Base-by-base conservation (phyloP, 495 filamentous ascomycete genomes). In the Penicillium psychrofluorescens region DNA sequence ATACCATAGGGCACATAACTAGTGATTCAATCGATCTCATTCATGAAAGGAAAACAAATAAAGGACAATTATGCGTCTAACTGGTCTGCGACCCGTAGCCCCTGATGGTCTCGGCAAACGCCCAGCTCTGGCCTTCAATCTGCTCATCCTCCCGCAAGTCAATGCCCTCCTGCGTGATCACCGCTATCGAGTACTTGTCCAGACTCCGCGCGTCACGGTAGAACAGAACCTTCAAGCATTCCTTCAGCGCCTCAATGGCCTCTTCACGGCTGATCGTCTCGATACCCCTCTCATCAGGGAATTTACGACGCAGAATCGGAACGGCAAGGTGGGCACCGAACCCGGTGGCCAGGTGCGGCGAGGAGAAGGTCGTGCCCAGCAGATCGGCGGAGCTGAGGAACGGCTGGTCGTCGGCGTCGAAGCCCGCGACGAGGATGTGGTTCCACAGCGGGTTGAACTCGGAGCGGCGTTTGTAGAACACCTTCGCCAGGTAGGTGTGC, bases 371-470 rank as follows among this genome's bases (percentile, higher is more conserved):
- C 13, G 92, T 97, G 51, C 92, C 92, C 36, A 96, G 78, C 32
- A 98, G 75, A 74, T 98, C 94, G 34, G 87, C 88, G 38, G 78
- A 85, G 42, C 85, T 89, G 34, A 97, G 74, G 78, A 94, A 97
- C 8, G 92, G 92, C 63, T 86, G 79, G 33, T 72, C 75, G 22
- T 85, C 74, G 35, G 74, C 80, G 67, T 95, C 90, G 53, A 95
- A 74, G 4, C 92, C 92, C 37, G 84, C 89, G 34, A 98, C 86
- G 11, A 98, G 79, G 12, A 97, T 74, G 54, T 85, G 79, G 66
- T 98, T 98, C 92, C 92, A 98, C 35, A 98, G 78, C 8, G 94
- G 94, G 74, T 98, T 88, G 76, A 98, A 90, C 53, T 95, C 84
- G 49, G 85, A 85, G 46, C 92, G 90, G 14, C 92, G 86, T 64